These are phyloP conservation scores for Auriscalpium orientale DNA, from an alignment of 768 basidiomycete genomes.

Conservation along the genomic window DNA sequence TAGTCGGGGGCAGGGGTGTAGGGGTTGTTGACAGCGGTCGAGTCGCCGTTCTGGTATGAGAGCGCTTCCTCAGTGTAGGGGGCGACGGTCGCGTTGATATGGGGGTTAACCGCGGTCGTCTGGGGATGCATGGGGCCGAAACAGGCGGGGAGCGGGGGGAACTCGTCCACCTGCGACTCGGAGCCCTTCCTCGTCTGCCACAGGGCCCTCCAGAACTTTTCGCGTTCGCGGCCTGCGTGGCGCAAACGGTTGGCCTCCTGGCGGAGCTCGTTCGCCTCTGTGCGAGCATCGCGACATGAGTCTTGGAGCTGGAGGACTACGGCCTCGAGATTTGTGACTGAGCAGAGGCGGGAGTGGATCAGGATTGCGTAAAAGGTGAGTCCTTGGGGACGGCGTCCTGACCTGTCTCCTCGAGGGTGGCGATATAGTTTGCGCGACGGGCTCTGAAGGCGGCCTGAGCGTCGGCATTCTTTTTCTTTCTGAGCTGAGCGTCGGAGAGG, in stretches of 20 bases:
- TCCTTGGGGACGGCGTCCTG: conserved; percentile 12
- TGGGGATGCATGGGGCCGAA: conserved; percentile 18
- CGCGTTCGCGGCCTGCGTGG: conserved; percentile 61
- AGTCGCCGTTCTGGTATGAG: conserved; percentile 42
- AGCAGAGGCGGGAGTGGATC: conserved; percentile 4
- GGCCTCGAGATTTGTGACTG: conserved; percentile 79
- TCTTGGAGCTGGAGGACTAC: conserved; percentile 81
- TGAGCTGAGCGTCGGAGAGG: conserved; percentile 59
- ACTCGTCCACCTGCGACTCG: conserved; percentile 13
- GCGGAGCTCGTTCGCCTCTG: conserved; percentile 52
- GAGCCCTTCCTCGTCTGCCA: conserved; percentile 53
- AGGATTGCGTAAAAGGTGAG: conserved; percentile 6
- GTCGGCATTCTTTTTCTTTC: conserved; percentile 87
- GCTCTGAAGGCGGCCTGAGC: conserved; percentile 83
- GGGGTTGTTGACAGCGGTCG: conserved; percentile 33
- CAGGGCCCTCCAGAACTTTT: conserved; percentile 65
- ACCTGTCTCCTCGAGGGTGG: conserved; percentile 78
- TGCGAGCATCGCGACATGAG: conserved; percentile 60
- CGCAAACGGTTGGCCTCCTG: conserved; percentile 60
- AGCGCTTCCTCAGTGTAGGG: conserved; percentile 38
- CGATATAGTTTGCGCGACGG: conserved; percentile 78
- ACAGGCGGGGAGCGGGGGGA: conserved; percentile 14
- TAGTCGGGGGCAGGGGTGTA: conserved; percentile 32
- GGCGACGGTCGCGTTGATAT: conserved; percentile 21
- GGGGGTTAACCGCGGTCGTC: conserved; percentile 19